These are phyloP conservation scores for Trichoderma guizhouense DNA, from an alignment of 2,329 filamentous ascomycete species.

Conservation along the genomic window DNA sequence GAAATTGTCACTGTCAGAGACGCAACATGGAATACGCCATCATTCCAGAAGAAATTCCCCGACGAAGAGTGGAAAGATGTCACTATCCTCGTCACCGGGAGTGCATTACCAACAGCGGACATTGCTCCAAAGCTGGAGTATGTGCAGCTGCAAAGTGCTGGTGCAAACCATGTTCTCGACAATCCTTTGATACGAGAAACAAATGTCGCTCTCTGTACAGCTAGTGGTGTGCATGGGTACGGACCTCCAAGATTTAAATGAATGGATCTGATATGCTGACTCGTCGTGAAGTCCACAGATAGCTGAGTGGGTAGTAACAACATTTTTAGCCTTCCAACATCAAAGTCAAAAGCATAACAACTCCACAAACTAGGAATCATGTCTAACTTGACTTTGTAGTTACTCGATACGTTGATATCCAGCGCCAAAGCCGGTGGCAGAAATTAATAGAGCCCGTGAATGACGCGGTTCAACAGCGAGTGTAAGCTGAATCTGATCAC, in stretches of 20 bases:
- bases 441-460: constrained; percentile 31
- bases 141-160: constrained; percentile 54
- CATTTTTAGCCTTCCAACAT: constrained; percentile 39
- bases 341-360: neutral
- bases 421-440: constrained; percentile 44
- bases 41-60: constrained; percentile 23
- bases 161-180: constrained; percentile 48
- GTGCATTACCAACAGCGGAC: constrained; percentile 40
- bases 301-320: constrained; percentile 54
- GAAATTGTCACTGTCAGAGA: constrained; percentile 34
- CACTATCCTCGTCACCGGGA: constrained; percentile 47
- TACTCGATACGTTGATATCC: neutral
- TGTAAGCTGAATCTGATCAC: constrained; percentile 37
- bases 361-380: neutral
- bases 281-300: constrained; percentile 47
- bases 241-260: constrained; percentile 18
- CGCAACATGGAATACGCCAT: constrained; percentile 26
- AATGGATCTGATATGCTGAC: neutral
- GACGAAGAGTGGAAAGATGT: constrained; percentile 44
- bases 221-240: constrained; percentile 57
- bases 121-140: constrained; percentile 48
- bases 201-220: constrained; percentile 50
- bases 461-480: constrained; percentile 46
- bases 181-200: constrained; percentile 49
- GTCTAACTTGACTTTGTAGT: constrained; percentile 24